phyloP scores from a whole-genome alignment of 768 basidiomycete genomes.

The Pisolithus microcarpus region DNA sequence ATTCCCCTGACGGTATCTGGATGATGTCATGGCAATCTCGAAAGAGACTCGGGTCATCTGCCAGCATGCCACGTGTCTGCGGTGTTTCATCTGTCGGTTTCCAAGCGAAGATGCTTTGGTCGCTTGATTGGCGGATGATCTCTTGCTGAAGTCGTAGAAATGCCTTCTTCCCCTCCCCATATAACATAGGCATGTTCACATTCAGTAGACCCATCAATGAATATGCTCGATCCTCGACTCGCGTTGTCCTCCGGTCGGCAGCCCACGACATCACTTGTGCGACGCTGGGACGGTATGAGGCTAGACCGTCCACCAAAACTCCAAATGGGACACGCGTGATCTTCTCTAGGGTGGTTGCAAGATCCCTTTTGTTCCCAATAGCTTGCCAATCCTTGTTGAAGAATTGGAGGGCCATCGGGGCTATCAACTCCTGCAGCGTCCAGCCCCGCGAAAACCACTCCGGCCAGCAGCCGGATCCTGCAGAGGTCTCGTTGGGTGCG shows the following conservation, averaged over 20 bases:
- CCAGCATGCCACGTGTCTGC: neutral
- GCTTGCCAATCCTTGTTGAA: slow-evolving; percentile 9
- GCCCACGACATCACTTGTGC: slow-evolving; percentile 12
- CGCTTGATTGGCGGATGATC: neutral
- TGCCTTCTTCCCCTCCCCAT: slow-evolving; percentile 10
- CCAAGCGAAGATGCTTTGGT: no score
- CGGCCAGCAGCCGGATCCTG: neutral
- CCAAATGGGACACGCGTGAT: neutral
- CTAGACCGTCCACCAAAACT: neutral
- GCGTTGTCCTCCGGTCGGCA: slow-evolving; percentile 8
- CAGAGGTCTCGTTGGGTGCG: neutral
- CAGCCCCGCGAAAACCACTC: slow-evolving; percentile 15
- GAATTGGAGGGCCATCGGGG: slow-evolving; percentile 11
- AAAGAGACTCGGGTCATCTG: neutral
- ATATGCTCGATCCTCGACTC: slow-evolving; percentile 14
- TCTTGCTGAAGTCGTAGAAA: slow-evolving; percentile 3
- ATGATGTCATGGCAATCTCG: neutral
- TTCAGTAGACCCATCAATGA: slow-evolving; percentile 10
- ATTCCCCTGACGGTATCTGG: no score
- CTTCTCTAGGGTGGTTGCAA: neutral
- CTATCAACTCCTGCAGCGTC: slow-evolving; percentile 8
- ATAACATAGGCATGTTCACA: slow-evolving; percentile 8
- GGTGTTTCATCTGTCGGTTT: neutral
- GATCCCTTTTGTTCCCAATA: neutral
- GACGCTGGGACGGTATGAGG: neutral